Evolutionary conservation across 805 yeast species (phyloP).

Genomic region (Saturnispora quitensis): DNA sequence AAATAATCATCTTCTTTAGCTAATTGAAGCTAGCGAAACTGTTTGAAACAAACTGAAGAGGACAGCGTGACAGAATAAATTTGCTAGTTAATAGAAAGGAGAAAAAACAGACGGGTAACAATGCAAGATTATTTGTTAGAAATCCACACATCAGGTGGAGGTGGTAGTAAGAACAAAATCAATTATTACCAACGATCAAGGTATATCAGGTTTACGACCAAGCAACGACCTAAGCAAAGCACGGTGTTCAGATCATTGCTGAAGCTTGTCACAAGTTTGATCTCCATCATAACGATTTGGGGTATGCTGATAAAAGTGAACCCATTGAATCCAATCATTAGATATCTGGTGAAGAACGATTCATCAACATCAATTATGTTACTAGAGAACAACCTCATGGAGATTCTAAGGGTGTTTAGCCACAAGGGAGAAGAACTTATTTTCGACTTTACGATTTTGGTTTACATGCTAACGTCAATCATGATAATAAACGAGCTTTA

Average conservation of each 20-base stretch:
- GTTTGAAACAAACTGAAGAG: not conserved
- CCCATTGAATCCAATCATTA: constrained; percentile 1
- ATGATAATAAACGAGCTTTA: constrained; percentile 15
- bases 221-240: constrained; percentile 2
- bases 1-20: not conserved
- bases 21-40: not conserved
- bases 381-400: not conserved
- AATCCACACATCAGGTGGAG: constrained; percentile 1
- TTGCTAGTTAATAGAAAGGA: not conserved
- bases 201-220: constrained; percentile 4
- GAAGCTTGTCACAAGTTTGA: not conserved
- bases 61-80: not conserved
- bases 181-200: not conserved
- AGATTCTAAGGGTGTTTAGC: not conserved
- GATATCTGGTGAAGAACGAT: not conserved
- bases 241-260: not conserved
- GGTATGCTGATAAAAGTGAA: constrained; percentile 4
- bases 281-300: not conserved
- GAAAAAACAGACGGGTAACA: not conserved
- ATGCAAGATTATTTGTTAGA: constrained; percentile 5
- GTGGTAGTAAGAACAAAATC: not conserved
- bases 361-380: not conserved
- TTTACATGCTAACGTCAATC: constrained; percentile 3
- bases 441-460: not conserved
- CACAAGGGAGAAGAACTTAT: constrained; percentile 1